A percentile compares a stretch with the other conserved stretches of the same genome.
These are phyloP conservation scores for Leptographium wingfieldii DNA, from an alignment of 2,329 filamentous ascomycete genomes.

Conservation along the genomic window DNA sequence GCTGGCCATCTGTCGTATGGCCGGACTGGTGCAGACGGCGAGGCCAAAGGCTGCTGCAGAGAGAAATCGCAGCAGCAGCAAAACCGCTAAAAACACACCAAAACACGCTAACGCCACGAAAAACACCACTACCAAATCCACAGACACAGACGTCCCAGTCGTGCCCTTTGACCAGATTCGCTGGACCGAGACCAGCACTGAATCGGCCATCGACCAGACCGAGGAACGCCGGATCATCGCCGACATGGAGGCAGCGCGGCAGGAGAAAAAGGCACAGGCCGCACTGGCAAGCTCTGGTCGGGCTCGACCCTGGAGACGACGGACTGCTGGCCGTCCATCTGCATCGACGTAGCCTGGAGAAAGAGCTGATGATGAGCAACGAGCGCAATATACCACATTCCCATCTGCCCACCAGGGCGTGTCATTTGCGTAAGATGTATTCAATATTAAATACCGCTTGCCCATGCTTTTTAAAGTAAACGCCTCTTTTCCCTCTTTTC, in stretches of 20 bases:
- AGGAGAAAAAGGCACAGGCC: background rate
- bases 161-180: conserved; percentile 22
- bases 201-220: conserved; percentile 7
- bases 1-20: conserved; percentile 21
- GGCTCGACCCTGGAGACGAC: background rate
- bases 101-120: background rate
- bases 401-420: no score
- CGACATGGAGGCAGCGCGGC: background rate
- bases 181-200: conserved; percentile 9
- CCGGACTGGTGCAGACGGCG: conserved; percentile 16
- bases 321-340: background rate
- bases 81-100: background rate
- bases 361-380: no score
- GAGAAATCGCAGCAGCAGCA: no score
- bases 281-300: background rate
- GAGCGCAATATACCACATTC: background rate
- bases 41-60: no score
- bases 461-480: background rate
- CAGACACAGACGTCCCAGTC: conserved; percentile 10
- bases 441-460: no score
- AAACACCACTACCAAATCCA: background rate
- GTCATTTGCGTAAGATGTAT: no score
- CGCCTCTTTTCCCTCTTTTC: background rate
- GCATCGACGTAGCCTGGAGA: no score
- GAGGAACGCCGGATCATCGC: conserved; percentile 8